phyloP scores from a whole-genome alignment of 495 filamentous ascomycete species.

The Penicillium pancosmium region DNA sequence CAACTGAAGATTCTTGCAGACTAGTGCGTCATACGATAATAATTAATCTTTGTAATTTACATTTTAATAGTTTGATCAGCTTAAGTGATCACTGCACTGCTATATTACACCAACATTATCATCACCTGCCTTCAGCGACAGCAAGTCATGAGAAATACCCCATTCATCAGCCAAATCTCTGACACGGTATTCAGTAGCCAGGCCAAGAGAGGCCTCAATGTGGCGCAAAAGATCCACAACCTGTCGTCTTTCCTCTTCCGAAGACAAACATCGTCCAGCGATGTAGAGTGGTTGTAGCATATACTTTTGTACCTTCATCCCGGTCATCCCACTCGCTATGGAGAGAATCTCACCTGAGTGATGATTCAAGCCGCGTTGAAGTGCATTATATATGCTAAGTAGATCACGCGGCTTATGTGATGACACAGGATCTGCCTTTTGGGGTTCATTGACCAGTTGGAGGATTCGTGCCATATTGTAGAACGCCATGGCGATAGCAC shows the following conservation, averaged over 20 bases:
- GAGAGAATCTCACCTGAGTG: slow-evolving; percentile 46
- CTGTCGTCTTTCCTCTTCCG: slow-evolving; percentile 34
- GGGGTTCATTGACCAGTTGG: slow-evolving; percentile 49
- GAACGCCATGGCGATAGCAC: slow-evolving; percentile 51
- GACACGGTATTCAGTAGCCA: slow-evolving; percentile 52
- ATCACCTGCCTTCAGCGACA: not conserved
- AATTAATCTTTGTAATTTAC: no score
- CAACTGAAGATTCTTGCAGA: no score
- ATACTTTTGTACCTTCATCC: slow-evolving; percentile 45
- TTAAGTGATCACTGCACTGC: no score
- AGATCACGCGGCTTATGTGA: slow-evolving; percentile 31
- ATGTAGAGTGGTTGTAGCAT: slow-evolving; percentile 53
- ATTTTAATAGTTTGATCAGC: no score
- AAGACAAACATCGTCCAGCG: slow-evolving; percentile 46
- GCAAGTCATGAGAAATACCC: slow-evolving; percentile 16
- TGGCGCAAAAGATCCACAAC: slow-evolving; percentile 42
- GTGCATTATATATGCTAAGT: slow-evolving; percentile 41
- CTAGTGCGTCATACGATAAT: no score
- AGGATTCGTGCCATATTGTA: slow-evolving; percentile 56
- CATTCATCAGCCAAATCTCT: slow-evolving; percentile 46
- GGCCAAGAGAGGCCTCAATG: slow-evolving; percentile 49
- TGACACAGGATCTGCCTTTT: slow-evolving; percentile 37
- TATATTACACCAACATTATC: not conserved
- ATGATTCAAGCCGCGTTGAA: slow-evolving; percentile 37
- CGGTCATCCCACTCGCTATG: slow-evolving; percentile 45